Base-by-base conservation (phyloP, 139 green algal species). In the Chlorella sp. region DNA sequence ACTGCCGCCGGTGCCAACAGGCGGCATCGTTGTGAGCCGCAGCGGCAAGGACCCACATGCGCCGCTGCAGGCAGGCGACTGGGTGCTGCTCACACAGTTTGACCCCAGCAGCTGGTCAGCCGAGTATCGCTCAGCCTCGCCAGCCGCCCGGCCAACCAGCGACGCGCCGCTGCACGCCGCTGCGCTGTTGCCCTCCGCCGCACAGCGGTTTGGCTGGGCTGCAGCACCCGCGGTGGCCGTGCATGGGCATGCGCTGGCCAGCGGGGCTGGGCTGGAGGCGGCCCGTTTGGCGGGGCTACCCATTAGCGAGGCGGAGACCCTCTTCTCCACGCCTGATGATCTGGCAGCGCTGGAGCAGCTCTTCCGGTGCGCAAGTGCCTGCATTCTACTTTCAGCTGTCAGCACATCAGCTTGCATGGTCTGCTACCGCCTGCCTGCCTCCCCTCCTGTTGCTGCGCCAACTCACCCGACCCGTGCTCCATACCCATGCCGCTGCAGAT, bases 201-300 rank as follows among this genome's bases (percentile, higher is more conserved):
- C 41, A 9, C 21, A 38, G 39, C 69, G 36, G 15, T 87, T 83
- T 32, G 55, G 73, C 7, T 87, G 70, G 71, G 34, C 17, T 12
- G 69, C 26, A 47, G 30, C 16, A 25, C 84, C 84, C 5, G 26
- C 70, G 74, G 84, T 88, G 74, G 84, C 63, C 7, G 75, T 86
- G 20, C 84, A 88, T 51, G 84, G 75, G 9, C 84, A 88, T 60
- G 84, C 76, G 34, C 81, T 88, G 30, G 84, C 84, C 23, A 65
- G 80, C 7, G 84, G 84, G 0, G 36, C 38, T 28, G 76, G 57
- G 20, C 76, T 88, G 44, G 57, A 81, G 28, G 26, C 38, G 12
- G 76, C 84, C 9, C 63, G 74, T n/a, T 20, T 5, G n/a, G 36
- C 39, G 17, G 84, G 84, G 38, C 51, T 88, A 17, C 84, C 84